phyloP scores from a whole-genome alignment of 306 rosid genomes.

The Sicyos edulis region DNA sequence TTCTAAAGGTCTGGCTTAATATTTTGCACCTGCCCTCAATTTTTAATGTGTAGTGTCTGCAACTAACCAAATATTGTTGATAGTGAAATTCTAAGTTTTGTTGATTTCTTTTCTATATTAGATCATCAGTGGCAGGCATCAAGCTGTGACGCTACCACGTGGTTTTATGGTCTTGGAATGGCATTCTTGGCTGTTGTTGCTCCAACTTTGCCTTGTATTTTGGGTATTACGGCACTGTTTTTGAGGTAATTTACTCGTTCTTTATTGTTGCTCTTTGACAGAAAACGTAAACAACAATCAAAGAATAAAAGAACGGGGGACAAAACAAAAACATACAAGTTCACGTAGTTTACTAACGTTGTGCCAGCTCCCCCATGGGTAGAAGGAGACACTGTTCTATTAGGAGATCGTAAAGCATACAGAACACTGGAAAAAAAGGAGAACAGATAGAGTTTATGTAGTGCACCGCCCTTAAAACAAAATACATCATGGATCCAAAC shows the following conservation, averaged over 20 bases:
- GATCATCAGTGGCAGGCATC: constrained; percentile 76
- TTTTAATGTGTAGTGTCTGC: not conserved
- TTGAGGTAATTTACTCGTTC: constrained; percentile 41
- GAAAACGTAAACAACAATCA: too few relatives aligned
- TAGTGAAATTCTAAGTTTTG: not conserved
- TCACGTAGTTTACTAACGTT: too few relatives aligned
- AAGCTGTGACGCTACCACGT: constrained; percentile 45
- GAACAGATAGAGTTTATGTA: too few relatives aligned
- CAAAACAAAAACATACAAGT: too few relatives aligned
- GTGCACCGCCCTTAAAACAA: too few relatives aligned
- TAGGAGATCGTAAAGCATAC: too few relatives aligned
- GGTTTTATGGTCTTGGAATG: constrained; percentile 82
- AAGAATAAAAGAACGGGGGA: too few relatives aligned
- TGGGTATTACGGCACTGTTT: constrained; percentile 91
- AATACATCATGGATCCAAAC: too few relatives aligned
- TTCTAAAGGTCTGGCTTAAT: constrained; percentile 52
- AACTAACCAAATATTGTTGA: not conserved
- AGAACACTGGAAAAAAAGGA: too few relatives aligned
- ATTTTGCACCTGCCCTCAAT: not conserved
- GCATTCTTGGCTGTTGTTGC: constrained; percentile 74
- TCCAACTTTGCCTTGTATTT: constrained; percentile 77
- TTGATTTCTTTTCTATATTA: constrained; percentile 27
- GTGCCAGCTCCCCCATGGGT: too few relatives aligned
- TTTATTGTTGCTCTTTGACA: not conserved
- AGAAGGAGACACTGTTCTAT: too few relatives aligned